phyloP scores from a whole-genome alignment of 139 green algal genomes.

The Micractinium conductrix region DNA sequence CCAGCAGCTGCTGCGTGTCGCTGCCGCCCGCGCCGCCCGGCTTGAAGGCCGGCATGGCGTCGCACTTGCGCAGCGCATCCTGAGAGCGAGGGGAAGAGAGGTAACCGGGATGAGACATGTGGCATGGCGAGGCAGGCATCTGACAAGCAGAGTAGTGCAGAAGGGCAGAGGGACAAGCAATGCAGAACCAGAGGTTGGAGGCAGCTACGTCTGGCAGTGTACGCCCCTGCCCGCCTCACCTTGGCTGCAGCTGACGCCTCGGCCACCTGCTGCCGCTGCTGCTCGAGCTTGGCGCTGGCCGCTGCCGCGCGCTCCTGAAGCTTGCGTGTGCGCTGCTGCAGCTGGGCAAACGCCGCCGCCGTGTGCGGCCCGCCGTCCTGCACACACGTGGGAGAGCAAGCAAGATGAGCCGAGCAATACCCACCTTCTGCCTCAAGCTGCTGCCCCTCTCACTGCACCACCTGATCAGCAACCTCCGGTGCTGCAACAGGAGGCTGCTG shows the following conservation, averaged over 20 bases:
- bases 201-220: too few species aligned
- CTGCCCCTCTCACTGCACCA: too few species aligned
- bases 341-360: background rate
- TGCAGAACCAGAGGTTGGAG: background rate
- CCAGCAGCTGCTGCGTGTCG: constrained; percentile 19
- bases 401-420: too few species aligned
- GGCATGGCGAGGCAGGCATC: background rate
- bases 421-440: too few species aligned
- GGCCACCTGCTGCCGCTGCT: constrained; percentile 7
- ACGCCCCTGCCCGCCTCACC: too few species aligned
- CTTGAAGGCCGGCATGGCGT: constrained; percentile 49
- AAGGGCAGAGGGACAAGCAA: background rate
- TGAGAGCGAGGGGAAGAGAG: background rate
- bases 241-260: constrained; percentile 4
- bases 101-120: background rate
- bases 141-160: background rate
- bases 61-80: constrained; percentile 30
- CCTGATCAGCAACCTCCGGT: too few species aligned
- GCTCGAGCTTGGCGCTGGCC: background rate
- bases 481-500: too few species aligned
- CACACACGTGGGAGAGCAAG: too few species aligned
- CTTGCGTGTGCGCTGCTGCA: constrained; percentile 7
- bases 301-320: background rate
- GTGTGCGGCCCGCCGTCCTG: constrained; percentile 10
- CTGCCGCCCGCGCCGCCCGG: background rate